These are phyloP conservation scores for Fusarium fracticaudum DNA, from an alignment of 2,329 filamentous ascomycete species.

Conservation along the genomic window DNA sequence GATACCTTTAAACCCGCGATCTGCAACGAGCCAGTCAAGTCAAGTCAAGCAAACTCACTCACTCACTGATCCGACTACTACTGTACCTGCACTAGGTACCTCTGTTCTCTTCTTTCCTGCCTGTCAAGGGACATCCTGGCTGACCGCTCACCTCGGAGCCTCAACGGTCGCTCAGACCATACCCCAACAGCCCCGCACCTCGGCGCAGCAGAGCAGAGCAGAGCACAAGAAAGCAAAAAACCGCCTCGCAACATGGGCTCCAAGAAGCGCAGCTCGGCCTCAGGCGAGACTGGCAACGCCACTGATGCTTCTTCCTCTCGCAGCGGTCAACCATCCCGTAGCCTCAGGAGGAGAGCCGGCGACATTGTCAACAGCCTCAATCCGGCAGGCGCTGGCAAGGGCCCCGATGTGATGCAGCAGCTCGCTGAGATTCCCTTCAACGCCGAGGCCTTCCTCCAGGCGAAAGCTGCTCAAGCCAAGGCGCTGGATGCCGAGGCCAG, in stretches of 20 bases:
- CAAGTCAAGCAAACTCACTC: constrained; percentile 5
- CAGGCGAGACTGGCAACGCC: neutral
- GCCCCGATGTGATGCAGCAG: constrained; percentile 5
- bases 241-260: constrained; percentile 6
- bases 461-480: constrained; percentile 19
- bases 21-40: constrained; percentile 22
- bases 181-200: constrained; percentile 12
- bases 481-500: constrained; percentile 9
- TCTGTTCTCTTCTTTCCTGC: neutral
- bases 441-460: constrained; percentile 10
- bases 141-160: neutral
- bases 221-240: constrained; percentile 6
- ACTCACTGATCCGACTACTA: neutral
- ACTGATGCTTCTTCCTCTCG: neutral
- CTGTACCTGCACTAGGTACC: constrained; percentile 8
- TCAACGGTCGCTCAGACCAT: constrained; percentile 5
- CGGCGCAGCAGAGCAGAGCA: constrained; percentile 10
- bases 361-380: constrained; percentile 3
- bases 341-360: neutral
- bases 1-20: constrained; percentile 32
- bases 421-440: constrained; percentile 27
- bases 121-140: neutral
- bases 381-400: neutral
- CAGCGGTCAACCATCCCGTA: neutral
- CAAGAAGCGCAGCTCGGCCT: constrained; percentile 11